Percentiles rank a stretch among this genome's conserved stretches.
phyloP scores from a whole-genome alignment of 2,329 filamentous ascomycete genomes.

The Mollisia scopiformis region DNA sequence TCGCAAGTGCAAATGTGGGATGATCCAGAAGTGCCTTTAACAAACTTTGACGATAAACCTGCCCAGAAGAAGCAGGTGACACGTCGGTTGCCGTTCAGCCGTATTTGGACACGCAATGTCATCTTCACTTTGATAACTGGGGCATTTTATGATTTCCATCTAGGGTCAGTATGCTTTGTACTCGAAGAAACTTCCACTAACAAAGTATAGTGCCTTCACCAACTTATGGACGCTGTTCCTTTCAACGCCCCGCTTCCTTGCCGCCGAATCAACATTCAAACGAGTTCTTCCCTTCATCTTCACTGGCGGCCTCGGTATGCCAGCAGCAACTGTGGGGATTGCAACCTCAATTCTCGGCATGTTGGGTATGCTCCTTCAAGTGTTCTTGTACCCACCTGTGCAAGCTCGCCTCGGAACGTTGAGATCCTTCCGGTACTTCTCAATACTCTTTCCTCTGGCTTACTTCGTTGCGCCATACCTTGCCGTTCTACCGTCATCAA shows the following conservation, averaged over 20 bases:
- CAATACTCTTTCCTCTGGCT: constrained; percentile 68
- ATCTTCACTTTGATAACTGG: constrained; percentile 54
- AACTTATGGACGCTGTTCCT: constrained; percentile 63
- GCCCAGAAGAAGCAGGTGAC: background rate
- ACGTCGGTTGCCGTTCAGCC: constrained; percentile 20
- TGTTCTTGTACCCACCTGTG: constrained; percentile 68
- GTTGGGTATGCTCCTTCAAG: constrained; percentile 69
- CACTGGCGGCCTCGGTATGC: constrained; percentile 69
- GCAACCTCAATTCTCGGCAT: constrained; percentile 72
- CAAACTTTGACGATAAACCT: background rate
- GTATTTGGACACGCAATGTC: constrained; percentile 26
- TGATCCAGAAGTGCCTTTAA: background rate
- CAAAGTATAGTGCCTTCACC: constrained; percentile 50
- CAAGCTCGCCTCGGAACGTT: constrained; percentile 68
- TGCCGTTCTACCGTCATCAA: constrained; percentile 46
- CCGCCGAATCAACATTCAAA: background rate
- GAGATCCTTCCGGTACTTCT: constrained; percentile 65
- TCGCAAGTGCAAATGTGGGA: constrained; percentile 9
- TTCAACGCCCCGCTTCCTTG: constrained; percentile 53
- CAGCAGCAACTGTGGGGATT: constrained; percentile 66
- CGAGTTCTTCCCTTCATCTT: constrained; percentile 42
- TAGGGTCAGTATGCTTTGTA: constrained; percentile 37
- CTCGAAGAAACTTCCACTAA: constrained; percentile 37
- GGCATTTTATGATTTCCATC: constrained; percentile 41
- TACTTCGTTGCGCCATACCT: constrained; percentile 72